phyloP scores from a whole-genome alignment of 495 filamentous ascomycete species.

The Friedmanniomyces endolithicus region DNA sequence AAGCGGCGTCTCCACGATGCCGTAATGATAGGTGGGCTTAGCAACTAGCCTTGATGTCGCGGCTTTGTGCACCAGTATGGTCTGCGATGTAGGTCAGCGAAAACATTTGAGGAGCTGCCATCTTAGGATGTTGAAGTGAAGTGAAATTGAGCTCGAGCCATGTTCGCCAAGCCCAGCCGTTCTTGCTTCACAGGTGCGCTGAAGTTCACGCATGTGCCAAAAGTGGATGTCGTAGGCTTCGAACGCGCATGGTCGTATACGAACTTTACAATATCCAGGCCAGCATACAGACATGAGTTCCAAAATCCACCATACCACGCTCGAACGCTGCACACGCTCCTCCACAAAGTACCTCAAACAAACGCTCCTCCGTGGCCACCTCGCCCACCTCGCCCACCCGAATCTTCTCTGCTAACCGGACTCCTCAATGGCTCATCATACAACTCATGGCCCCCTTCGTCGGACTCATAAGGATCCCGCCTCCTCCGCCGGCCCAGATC shows the following conservation, averaged over 20 bases:
- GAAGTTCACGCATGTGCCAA: too few species aligned
- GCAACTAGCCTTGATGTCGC: too few species aligned
- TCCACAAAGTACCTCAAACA: not conserved
- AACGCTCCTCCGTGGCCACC: not conserved
- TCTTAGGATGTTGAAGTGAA: too few species aligned
- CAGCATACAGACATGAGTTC: not conserved
- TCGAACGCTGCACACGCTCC: slow-evolving; percentile 1
- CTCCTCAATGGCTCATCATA: slow-evolving; percentile 16
- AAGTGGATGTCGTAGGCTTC: not conserved
- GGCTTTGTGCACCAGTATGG: too few species aligned
- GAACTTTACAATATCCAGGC: not conserved
- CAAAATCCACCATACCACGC: not conserved
- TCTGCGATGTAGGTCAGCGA: too few species aligned
- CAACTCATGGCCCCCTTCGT: slow-evolving; percentile 9
- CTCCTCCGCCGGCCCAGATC: slow-evolving; percentile 10
- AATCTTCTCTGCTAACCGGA: slow-evolving; percentile 26
- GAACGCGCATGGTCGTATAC: not conserved
- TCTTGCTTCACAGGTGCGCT: too few species aligned
- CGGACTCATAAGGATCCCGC: slow-evolving; percentile 13
- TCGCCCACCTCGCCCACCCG: slow-evolving; percentile 18
- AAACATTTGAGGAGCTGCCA: too few species aligned
- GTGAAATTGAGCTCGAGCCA: too few species aligned
- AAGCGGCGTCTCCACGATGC: too few species aligned
- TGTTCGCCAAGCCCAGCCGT: too few species aligned
- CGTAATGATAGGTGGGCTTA: too few species aligned